Evolutionary conservation across 2,329 filamentous ascomycete genomes (phyloP), one percentile per base, ranked within the genome.

Genomic region (Pestalotiopsis sp.): DNA sequence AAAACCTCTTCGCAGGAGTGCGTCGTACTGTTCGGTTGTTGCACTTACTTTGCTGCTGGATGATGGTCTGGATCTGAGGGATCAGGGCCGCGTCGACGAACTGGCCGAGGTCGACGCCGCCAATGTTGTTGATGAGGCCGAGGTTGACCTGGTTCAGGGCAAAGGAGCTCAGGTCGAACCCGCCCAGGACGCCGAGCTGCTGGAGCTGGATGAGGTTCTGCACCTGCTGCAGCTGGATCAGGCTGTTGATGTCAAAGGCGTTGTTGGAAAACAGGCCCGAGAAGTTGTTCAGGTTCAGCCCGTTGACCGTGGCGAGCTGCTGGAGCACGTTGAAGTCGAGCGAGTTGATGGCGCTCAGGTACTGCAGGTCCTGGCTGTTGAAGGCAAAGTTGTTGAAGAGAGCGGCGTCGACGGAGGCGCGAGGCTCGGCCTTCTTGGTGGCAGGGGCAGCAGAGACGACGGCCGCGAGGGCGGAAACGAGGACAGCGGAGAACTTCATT

Each of bases 401-500:
- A 68, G 78, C 79, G 57, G 81, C 74, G 70, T 81, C 78, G 67
- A 83, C 38, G 2, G 5, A 9, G 31, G 6, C 57, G 56, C 74
- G 73, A 73, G 77, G 77, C 69, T 78, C 72, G 52, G 27, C 31
- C 64, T 39, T 31, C 65, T 69, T 67, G 68, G 31, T 36, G 31
- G 80, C 74, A 58, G 85, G 84, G 63, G 83, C 83, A 65, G 84
- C 84, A 66, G 76, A 72, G 70, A 78, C 82, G 70, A 85, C 74
- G 71, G 83, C 81, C 72, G 83, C 83, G 67, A 86, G 79, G 69
- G 79, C 78, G 76, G 81, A 78, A 75, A 81, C 75, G 77, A 87
- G 69, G 78, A 87, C 74, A 71, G 80, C 80, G 65, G 81, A 76
- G 78, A 80, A 77, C 82, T 86, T 85, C 85, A 87, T 87, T 72